A percentile compares a stretch with the other conserved stretches of the same genome.
These are phyloP conservation scores for Gymnopus androsaceus DNA, from an alignment of 1,284 basidiomycete species.

Conservation along the genomic window DNA sequence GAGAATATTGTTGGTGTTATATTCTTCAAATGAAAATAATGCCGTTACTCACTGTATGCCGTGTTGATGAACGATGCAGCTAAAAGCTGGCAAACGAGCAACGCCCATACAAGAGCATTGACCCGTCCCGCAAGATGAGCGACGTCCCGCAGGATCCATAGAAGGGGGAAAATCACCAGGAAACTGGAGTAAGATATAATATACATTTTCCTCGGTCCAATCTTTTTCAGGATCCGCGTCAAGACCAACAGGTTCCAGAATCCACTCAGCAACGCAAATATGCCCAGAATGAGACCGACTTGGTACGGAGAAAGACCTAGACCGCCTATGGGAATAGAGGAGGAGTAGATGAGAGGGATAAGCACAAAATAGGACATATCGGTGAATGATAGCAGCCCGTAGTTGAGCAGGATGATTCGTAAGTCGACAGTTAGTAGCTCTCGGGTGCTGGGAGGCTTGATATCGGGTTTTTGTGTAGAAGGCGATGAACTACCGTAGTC, in stretches of 20 bases:
- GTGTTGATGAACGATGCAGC: conserved; percentile 7
- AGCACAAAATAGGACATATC: conserved; percentile 31
- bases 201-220: conserved; percentile 18
- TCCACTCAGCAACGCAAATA: conserved; percentile 33
- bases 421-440: conserved; percentile 10
- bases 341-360: conserved; percentile 30
- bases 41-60: conserved; percentile 13
- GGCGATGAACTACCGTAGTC: not conserved
- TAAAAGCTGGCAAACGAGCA: conserved; percentile 12
- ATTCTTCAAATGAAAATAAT: not conserved
- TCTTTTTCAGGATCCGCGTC: conserved; percentile 9
- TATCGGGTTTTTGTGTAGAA: conserved; percentile 27
- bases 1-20: not conserved
- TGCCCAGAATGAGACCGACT: conserved; percentile 27
- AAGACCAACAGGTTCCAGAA: conserved; percentile 18
- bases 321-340: conserved; percentile 26
- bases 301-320: conserved; percentile 25
- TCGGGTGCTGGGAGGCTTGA: conserved; percentile 18
- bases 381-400: conserved; percentile 30
- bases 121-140: conserved; percentile 6
- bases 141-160: conserved; percentile 10
- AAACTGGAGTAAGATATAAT: conserved; percentile 9
- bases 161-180: conserved; percentile 4
- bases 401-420: conserved; percentile 21
- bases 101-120: conserved; percentile 8